Evolutionary conservation across 2,329 filamentous ascomycete genomes (phyloP), one percentile per base, ranked within the genome.

Genomic region (Verticillium nonalfalfae): DNA sequence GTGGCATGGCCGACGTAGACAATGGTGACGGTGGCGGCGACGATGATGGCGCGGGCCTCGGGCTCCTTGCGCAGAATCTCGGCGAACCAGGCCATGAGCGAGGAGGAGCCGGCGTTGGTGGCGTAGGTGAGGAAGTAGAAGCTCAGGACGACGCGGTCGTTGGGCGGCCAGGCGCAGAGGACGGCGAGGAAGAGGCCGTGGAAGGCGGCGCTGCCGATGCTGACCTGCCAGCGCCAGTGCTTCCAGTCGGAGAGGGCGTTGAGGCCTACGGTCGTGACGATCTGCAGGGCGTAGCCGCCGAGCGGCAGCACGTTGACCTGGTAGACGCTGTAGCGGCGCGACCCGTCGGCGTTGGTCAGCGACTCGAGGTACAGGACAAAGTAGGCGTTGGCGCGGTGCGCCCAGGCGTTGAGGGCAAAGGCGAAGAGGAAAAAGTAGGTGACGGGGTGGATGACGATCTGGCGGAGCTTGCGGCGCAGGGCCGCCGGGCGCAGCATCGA

Each of bases 161-260:
- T 67, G 0, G 73, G 64, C 0, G 74, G 73, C 72, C 74, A 75
- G 0, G 62, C 70, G 31, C 71, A 71, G 4, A 76, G 67, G 0
- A 75, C 72, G 2, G 69, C 65, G 1, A 75, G 67, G 58, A 73
- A 70, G 10, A 75, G 59, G 2, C 70, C 68, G 26, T 74, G 69
- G 7, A 67, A 65, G 0, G 67, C 65, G 0, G 70, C 69, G 0
- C 70, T 70, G 14, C 68, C 71, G 14, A 70, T 66, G 54, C 70
- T 73, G 33, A 76, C 68, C 61, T 76, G 74, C 74, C 74, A 76
- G 7, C 74, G 70, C 74, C 74, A 76, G 31, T 69, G 70, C 63
- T 75, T 76, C 70, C 70, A 71, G 60, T 76, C 74, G 0, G 73
- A 74, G 0, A 76, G 54, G 4, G 70, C 71, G 58, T 75, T 76